Evolutionary conservation across 257 asterid species (phyloP), one percentile per base, ranked within the genome.

Genomic region (Fraxinus excelsior): DNA sequence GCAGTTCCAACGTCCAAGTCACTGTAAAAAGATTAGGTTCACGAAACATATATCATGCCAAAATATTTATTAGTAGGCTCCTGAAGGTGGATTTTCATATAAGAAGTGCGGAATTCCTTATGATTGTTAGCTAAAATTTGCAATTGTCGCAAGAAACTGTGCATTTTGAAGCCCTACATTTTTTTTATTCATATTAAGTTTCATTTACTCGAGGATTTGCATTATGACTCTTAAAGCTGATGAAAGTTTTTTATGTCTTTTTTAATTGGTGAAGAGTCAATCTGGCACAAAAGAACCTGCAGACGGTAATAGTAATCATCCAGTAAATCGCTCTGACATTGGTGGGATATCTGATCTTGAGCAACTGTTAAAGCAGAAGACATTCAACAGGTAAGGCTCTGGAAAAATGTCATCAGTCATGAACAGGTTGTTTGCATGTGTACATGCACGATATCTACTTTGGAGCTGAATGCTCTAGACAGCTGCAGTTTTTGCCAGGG

Each of bases 331-430:
- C 71, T 80, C 85, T 26, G 81, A 65, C 51, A 73, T 79, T 81
- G 82, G 80, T 74, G 82, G 80, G 56, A 73, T 94, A 62, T 80
- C 89, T 69, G 97, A 87, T 81, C 95, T 94, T 73, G 99, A 92
- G 86, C 87, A 88, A 67, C 81, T 88, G 84, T 82, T 94, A 83
- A 91, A 82, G 88, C 91, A 86, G 79, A 91, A 89, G 81, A 87
- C 88, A 25, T 94, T 94, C 81, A 85, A 89, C 73, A 90, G 92
- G 99, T 91, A 76, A 82, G 72, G 53, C 81, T 76, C 66, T 42
- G 18, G 51, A 42, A 42, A 40, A 42, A 42, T 42, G 51, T 42
- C 51, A 42, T 14, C 51, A 11, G 51, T 42, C 18, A 42, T 42
- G 51, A 12, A 42, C 51, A 42, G 5, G 16, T 42, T 2, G 16